Base-by-base conservation (phyloP, 352 stramenopile species). In the Globisporangium emineosum region DNA sequence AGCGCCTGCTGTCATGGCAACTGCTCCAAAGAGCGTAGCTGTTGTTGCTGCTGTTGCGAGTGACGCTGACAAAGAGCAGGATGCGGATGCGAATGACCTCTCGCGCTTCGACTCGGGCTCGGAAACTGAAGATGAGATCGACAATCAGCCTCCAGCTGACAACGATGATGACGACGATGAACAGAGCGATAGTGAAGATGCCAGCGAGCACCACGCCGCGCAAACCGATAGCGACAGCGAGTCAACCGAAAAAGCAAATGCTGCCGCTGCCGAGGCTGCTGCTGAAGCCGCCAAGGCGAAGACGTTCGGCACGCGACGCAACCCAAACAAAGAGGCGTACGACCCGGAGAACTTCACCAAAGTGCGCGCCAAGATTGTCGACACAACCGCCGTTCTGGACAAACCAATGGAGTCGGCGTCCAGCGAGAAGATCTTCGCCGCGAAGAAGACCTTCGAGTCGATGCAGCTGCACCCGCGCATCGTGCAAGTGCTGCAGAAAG, bases 371-470 rank as follows among this genome's bases (percentile, higher is more conserved):
- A 77, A 72, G 56, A 81, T 92, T 47, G 57, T 68, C 9, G 78
- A 88, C 49, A 82, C 64, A 52, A 67, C 47, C n/a, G 12, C 77
- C 27, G 83, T 90, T 30, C 68, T 94, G 37, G 86, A 89, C 21
- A 81, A 87, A 49, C 87, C 87, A 17, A 74, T 92, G 25, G 77
- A 72, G 57, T 94, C 86, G n/a, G 78, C 71, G 23, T 75, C 78
- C 1, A 94, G 85, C 65, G 82, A 91, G 30, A 91, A 92, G 70
- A 95, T 95, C 62, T 95, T 95, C 33, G 76, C 82, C 50, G 73
- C 75, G 0, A 23, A 45, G 30, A 66, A 72, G 59, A 93, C 85
- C 33, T 95, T 95, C 37, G 82, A 86, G 54, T 79, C 79, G 2
- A 88, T 95, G 72, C 65, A 89, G 17, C 68, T 95, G 40, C 67